phyloP scores from a whole-genome alignment of 805 yeast species.

The Huiozyma naganishii region DNA sequence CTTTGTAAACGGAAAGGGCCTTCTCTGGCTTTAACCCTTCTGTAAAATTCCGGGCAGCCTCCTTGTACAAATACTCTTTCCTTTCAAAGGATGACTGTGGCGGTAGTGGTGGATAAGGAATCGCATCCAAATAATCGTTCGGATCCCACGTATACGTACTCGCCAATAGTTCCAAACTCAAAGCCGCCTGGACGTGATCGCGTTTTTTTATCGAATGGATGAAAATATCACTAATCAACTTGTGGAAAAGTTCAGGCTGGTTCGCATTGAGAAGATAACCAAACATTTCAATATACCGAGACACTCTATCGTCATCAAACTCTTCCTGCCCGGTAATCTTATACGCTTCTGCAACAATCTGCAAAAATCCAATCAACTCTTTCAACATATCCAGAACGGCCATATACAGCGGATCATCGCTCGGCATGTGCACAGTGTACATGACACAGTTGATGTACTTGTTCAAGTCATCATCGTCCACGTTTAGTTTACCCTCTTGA shows the following conservation, averaged over 20 bases:
- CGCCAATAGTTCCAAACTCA: conserved; percentile 68
- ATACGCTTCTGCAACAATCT: conserved; percentile 52
- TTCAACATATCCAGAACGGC: conserved; percentile 41
- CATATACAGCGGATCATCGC: conserved; percentile 52
- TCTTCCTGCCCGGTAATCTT: conserved; percentile 73
- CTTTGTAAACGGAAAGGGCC: conserved; percentile 70
- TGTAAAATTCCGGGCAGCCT: conserved; percentile 58
- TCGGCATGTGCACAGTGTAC: conserved; percentile 24
- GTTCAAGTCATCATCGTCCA: conserved; percentile 18
- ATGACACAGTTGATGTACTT: conserved; percentile 12
- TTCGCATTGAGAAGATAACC: conserved; percentile 68
- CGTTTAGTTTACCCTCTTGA: conserved; percentile 14
- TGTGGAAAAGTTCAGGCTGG: conserved; percentile 68
- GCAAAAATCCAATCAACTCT: conserved; percentile 50
- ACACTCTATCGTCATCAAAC: conserved; percentile 78
- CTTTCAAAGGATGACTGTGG: conserved; percentile 71
- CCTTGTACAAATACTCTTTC: conserved; percentile 58
- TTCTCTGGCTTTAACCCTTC: conserved; percentile 68
- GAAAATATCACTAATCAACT: conserved; percentile 67
- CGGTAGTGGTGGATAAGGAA: conserved; percentile 63
- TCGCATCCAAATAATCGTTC: conserved; percentile 42
- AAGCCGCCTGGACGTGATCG: conserved; percentile 73
- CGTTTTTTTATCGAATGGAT: conserved; percentile 48
- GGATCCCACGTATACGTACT: conserved; percentile 67
- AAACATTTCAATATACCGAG: conserved; percentile 64